Base-by-base conservation (phyloP, 2,329 filamentous ascomycete species). In the Fusarium bulbicola region DNA sequence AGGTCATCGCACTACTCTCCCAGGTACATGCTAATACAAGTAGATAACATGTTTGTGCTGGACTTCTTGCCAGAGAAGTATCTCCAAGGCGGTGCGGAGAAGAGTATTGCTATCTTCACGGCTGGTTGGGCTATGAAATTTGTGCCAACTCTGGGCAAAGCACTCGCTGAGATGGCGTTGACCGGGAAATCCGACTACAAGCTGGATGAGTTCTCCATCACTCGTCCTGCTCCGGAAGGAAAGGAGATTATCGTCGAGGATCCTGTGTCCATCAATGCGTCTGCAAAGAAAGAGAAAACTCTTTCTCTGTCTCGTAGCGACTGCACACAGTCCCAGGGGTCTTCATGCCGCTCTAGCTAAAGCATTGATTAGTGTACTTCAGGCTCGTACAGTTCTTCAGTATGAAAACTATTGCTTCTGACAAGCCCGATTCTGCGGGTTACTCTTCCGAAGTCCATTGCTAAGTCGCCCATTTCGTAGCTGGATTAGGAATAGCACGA, bases 41-140 rank as follows among this genome's bases (percentile, higher is more conserved):
- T 37, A 73, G 70, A 74, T 6, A 63, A 73, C 9, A 73, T 73
- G 59, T 73, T 73, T 42, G 72, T 74, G 13, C 24, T 74, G n/a
- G 70, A 73, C 28, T 73, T 70, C 16, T n/a, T 74, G 4, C 71
- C 71, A 3, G 26, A 74, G 21, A 30, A 70, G 13, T 71, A 74
- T 11, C 45, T 74, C 3, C 39, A 39, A 8, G 57, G 52, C 2
- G 72, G 72, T 0, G 24, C 57, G 1, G 45, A 74, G 40, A 68
- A 74, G 28, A 73, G 66, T n/a, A 30, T 73, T 15, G 60, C 57
- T 1, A 36, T 73, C 0, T 74, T 74, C 28, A 73, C 66, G 5
- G 70, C 70, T 12, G 72, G 66, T 0, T 73, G 70, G 72, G 72
- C 72, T 5, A 74, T 73, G 70, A 74, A 74, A 13, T 73, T 73